A percentile compares a stretch with the other conserved stretches of the same genome.
Conservation (phyloP, 805 yeast genomes). For the Diddensiella santjacobensis region DNA sequence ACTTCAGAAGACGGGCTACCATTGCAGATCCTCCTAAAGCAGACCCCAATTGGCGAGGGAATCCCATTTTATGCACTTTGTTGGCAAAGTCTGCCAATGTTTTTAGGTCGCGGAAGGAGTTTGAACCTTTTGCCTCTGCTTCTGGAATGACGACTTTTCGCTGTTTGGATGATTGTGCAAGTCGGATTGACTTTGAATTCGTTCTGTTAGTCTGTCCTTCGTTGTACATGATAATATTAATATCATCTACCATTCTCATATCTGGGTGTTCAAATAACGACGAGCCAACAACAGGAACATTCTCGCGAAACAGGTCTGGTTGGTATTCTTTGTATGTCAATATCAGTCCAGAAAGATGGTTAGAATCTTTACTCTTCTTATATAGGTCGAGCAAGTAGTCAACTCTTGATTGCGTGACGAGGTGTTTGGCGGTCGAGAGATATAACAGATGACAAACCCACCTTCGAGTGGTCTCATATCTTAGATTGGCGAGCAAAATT, state of each 20-base stretch:
- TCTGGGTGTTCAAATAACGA: slow-evolving; percentile 33
- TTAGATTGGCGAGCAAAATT: slow-evolving; percentile 21
- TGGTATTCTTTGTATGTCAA: slow-evolving; percentile 23
- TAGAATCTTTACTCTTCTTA: slow-evolving; percentile 22
- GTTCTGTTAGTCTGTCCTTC: background rate
- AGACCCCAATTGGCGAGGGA: slow-evolving; percentile 24
- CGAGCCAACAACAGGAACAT: slow-evolving; percentile 27
- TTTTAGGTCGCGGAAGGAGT: slow-evolving; percentile 5
- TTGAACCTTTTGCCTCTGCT: slow-evolving; percentile 7
- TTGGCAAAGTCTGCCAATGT: slow-evolving; percentile 14
- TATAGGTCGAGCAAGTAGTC: slow-evolving; percentile 21
- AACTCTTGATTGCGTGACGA: slow-evolving; percentile 25
- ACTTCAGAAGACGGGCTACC: slow-evolving; percentile 14
- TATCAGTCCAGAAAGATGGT: slow-evolving; percentile 25
- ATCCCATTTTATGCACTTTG: slow-evolving; percentile 14
- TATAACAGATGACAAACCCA: slow-evolving; percentile 25
- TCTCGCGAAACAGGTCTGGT: slow-evolving; percentile 28
- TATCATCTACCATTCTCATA: slow-evolving; percentile 10
- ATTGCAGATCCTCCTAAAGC: slow-evolving; percentile 15
- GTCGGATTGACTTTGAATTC: background rate
- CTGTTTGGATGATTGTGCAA: slow-evolving; percentile 4
- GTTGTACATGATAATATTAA: background rate
- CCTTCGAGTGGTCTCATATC: slow-evolving; percentile 18
- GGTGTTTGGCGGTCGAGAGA: slow-evolving; percentile 13
- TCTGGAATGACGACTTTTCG: slow-evolving; percentile 10